Base-by-base conservation (phyloP, 2,329 filamentous ascomycete genomes). In the Lachnellula subtilissima region DNA sequence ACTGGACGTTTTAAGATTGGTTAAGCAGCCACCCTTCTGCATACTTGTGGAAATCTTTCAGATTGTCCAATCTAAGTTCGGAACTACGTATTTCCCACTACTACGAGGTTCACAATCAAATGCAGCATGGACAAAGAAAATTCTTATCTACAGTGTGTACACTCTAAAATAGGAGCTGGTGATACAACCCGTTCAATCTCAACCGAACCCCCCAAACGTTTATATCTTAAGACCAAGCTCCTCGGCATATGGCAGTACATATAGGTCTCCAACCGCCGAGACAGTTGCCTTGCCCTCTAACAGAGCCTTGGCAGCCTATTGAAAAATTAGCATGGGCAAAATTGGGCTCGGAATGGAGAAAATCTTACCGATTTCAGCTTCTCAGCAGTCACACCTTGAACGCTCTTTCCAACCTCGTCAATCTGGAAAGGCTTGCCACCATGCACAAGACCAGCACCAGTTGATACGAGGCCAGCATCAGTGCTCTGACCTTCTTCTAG, bases 181-280 rank as follows among this genome's bases (percentile, higher is more conserved):
- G 64, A 66, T 71, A 72, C 68, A 71, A 60, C 60, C 63, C 57
- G 37, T 49, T 52, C 57, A 56, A 48, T 52, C 54, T 55, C 47
- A 48, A 53, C 56, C 47, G 45, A 61, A 55, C 50, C 39, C 55
- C 48, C 40, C 48, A 75, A 76, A 50, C 54, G 47, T 84, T 83
- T 95, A 99, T 83, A 96, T 91, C 74, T 87, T 90, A 72, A 99
- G 83, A 67, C 93, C 95, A 73, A 99, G 81, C 72, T 99, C 94
- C 76, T 92, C 89, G 64, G 91, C 94, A 72, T 87, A 99, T 56
- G 94, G 94, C 71, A 99, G 85, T 69, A 87, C 82, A 75, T 90
- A 88, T 67, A 99, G 82, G 73, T 99, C 94, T 74, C 94, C 94
- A 61, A 97, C 91, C 57, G 90, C 82, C 61, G 91, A 88, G 61